Conservation (phyloP, 139 green algal species). For the Raphidocelis subcapitata region DNA sequence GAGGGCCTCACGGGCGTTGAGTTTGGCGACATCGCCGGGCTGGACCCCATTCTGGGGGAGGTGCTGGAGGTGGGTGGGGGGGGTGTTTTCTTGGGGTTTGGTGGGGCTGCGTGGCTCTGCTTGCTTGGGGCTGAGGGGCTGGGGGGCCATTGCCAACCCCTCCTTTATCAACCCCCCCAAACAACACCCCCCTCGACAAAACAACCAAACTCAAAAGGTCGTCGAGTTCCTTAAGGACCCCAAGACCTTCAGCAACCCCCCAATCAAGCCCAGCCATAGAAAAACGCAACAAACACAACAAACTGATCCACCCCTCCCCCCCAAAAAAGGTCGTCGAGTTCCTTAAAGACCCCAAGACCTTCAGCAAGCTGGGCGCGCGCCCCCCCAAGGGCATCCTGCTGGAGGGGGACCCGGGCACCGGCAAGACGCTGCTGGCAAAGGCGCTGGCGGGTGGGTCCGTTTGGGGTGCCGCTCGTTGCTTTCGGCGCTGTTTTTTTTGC, state of each 20-base stretch:
- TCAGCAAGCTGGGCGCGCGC: constrained; percentile 71
- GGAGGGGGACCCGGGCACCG: constrained; percentile 82
- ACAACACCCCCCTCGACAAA: too few relatives aligned
- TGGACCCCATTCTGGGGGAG: constrained; percentile 81
- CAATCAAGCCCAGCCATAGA: too few relatives aligned
- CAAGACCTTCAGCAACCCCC: constrained; percentile 62
- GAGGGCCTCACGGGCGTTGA: constrained; percentile 82
- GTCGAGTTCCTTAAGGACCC: constrained; percentile 89
- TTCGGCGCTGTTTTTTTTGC: background rate
- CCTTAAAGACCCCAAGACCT: constrained; percentile 88
- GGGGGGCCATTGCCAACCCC: too few relatives aligned
- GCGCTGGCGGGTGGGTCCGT: constrained; percentile 91
- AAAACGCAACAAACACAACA: too few relatives aligned
- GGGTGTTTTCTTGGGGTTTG: too few relatives aligned
- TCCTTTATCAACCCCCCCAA: too few relatives aligned
- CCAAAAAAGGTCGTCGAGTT: constrained; percentile 60
- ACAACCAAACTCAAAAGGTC: too few relatives aligned
- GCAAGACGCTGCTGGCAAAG: constrained; percentile 94
- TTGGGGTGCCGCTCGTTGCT: constrained; percentile 52
- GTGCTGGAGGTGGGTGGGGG: constrained; percentile 64
- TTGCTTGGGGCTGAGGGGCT: too few relatives aligned
- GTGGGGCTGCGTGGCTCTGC: too few relatives aligned
- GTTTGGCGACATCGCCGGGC: constrained; percentile 92
- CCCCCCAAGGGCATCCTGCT: constrained; percentile 96
- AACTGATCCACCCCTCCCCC: too few relatives aligned